phyloP scores from a whole-genome alignment of 768 basidiomycete species.

The Baorangia bicolor region DNA sequence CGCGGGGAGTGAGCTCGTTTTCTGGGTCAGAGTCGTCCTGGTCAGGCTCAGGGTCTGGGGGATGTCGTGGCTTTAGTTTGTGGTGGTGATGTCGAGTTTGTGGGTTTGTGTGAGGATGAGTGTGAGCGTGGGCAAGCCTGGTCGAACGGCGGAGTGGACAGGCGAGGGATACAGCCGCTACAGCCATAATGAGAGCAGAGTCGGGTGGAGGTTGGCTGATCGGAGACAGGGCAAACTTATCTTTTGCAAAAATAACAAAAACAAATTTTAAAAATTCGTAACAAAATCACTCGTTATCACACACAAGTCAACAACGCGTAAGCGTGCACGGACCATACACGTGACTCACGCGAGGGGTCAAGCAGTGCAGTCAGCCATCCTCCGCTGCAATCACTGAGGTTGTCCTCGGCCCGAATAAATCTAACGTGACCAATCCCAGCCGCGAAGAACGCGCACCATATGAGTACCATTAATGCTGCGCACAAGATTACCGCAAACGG shows the following conservation, averaged over 20 bases:
- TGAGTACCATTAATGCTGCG: too few relatives aligned
- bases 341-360: constrained; percentile 21
- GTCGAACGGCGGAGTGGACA: constrained; percentile 32
- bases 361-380: too few relatives aligned
- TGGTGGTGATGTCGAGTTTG: neutral
- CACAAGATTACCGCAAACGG: too few relatives aligned
- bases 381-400: too few relatives aligned
- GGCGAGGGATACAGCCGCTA: constrained; percentile 29
- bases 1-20: constrained; percentile 34
- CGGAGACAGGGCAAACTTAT: constrained; percentile 1
- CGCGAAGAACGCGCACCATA: too few relatives aligned
- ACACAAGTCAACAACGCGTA: constrained; percentile 19
- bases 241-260: neutral
- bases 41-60: constrained; percentile 18
- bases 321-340: constrained; percentile 30
- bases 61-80: neutral
- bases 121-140: constrained; percentile 26
- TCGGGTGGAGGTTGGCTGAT: constrained; percentile 19
- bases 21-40: constrained; percentile 26
- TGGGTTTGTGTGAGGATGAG: constrained; percentile 1
- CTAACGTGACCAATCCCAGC: too few relatives aligned
- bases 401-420: too few relatives aligned
- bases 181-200: constrained; percentile 28
- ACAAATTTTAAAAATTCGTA: neutral
- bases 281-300: neutral